phyloP scores from a whole-genome alignment of 2,329 filamentous ascomycete species.

The Phialophora expanda region DNA sequence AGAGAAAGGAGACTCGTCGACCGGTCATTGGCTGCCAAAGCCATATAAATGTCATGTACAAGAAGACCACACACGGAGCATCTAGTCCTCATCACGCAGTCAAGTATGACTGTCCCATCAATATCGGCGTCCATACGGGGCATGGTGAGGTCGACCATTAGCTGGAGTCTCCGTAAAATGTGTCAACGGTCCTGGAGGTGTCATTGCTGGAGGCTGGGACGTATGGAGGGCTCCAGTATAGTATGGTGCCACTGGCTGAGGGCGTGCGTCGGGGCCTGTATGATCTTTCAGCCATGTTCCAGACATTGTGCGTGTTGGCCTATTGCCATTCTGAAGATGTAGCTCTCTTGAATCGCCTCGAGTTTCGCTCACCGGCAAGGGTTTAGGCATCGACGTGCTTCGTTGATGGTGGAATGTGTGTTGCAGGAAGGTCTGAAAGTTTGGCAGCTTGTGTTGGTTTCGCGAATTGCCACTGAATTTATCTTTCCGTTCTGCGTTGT shows the following conservation, averaged over 20 bases:
- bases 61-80: neutral
- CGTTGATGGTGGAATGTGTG: slow-evolving; percentile 29
- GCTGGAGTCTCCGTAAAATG: neutral
- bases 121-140: neutral
- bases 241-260: neutral
- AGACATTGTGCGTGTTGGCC: slow-evolving; percentile 22
- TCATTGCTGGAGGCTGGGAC: neutral
- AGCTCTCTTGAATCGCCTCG: slow-evolving; percentile 7
- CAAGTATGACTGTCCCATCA: neutral
- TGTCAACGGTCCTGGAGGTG: neutral
- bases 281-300: slow-evolving; percentile 25
- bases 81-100: neutral
- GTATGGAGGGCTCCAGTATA: neutral
- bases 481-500: neutral
- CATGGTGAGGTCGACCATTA: neutral
- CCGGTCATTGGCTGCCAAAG: neutral
- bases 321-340: slow-evolving; percentile 17
- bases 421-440: slow-evolving; percentile 32
- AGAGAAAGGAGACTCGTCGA: slow-evolving; percentile 3
- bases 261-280: neutral
- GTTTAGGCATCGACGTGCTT: slow-evolving; percentile 27
- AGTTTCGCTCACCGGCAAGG: neutral
- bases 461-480: neutral
- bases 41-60: slow-evolving; percentile 6
- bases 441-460: slow-evolving; percentile 23